A percentile compares a stretch with the other conserved stretches of the same genome.
Evolutionary conservation across 805 yeast genomes (phyloP).

Genomic region (Metschnikowia sp.): DNA sequence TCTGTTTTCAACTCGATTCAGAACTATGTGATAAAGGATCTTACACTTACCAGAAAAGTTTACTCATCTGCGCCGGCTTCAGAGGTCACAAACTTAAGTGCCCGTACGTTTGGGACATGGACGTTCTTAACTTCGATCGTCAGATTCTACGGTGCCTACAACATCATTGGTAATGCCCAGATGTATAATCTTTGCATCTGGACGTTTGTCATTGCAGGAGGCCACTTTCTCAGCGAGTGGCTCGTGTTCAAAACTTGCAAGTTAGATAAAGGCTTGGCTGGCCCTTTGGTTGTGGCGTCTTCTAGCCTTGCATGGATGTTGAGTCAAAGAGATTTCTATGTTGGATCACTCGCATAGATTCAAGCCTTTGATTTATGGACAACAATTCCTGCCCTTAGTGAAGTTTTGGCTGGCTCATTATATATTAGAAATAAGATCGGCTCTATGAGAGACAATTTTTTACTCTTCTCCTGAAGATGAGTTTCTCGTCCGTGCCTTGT

Average conservation of each 20-base stretch:
- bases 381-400: no score
- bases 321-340: slow-evolving; percentile 61
- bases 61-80: slow-evolving; percentile 46
- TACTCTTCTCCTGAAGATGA: no score
- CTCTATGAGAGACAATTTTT: no score
- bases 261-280: slow-evolving; percentile 82
- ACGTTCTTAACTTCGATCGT: slow-evolving; percentile 82
- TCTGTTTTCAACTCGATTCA: slow-evolving; percentile 88
- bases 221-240: slow-evolving; percentile 86
- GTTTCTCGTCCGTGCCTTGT: no score
- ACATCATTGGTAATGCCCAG: slow-evolving; percentile 57
- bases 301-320: slow-evolving; percentile 78
- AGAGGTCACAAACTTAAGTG: slow-evolving; percentile 56
- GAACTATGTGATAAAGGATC: slow-evolving; percentile 68
- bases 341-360: slow-evolving; percentile 13
- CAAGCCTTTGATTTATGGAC: no score
- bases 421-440: no score
- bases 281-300: slow-evolving; percentile 80
- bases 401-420: no score
- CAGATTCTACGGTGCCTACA: slow-evolving; percentile 83
- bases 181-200: slow-evolving; percentile 76
- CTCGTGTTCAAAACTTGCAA: slow-evolving; percentile 72
- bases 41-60: slow-evolving; percentile 72
- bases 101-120: slow-evolving; percentile 99
- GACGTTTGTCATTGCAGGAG: slow-evolving; percentile 77